Percentiles rank a stretch among this genome's conserved stretches.
phyloP scores from a whole-genome alignment of 306 rosid species.

The Castanospermum australe region DNA sequence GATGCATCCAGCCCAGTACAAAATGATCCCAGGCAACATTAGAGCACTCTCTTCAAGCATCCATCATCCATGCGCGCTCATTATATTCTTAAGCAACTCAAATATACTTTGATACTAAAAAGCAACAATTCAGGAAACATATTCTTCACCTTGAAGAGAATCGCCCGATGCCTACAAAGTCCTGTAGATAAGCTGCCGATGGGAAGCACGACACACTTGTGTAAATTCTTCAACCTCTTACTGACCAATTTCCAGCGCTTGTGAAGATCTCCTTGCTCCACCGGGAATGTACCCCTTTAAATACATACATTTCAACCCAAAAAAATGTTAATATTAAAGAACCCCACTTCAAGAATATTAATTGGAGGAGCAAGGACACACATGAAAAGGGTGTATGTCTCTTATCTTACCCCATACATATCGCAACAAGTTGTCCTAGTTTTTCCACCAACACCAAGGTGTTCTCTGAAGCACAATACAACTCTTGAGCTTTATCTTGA shows the following conservation, averaged over 20 bases:
- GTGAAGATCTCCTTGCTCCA: constrained; percentile 87
- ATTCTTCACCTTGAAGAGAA: constrained; percentile 86
- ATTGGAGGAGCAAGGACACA: background rate
- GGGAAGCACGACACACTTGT: constrained; percentile 85
- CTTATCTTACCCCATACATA: constrained; percentile 81
- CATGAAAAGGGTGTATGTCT: no score
- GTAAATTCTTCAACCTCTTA: constrained; percentile 73
- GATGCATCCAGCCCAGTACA: background rate
- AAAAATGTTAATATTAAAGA: background rate
- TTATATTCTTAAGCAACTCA: background rate
- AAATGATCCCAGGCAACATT: background rate
- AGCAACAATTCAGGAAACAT: background rate
- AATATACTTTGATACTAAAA: background rate
- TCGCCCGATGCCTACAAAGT: constrained; percentile 93
- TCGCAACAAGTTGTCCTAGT: constrained; percentile 89
- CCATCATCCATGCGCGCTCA: background rate
- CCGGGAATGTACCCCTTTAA: constrained; percentile 76
- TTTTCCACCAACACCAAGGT: constrained; percentile 70
- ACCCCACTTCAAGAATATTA: background rate
- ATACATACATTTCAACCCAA: constrained; percentile 23
- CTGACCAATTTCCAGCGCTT: constrained; percentile 85
- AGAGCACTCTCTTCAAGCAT: background rate
- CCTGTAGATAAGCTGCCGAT: constrained; percentile 88
- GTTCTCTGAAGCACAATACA: constrained; percentile 74
- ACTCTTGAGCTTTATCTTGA: constrained; percentile 82